phyloP scores from a whole-genome alignment of 2,329 filamentous ascomycete genomes.

The Pseudonectria foliicola region DNA sequence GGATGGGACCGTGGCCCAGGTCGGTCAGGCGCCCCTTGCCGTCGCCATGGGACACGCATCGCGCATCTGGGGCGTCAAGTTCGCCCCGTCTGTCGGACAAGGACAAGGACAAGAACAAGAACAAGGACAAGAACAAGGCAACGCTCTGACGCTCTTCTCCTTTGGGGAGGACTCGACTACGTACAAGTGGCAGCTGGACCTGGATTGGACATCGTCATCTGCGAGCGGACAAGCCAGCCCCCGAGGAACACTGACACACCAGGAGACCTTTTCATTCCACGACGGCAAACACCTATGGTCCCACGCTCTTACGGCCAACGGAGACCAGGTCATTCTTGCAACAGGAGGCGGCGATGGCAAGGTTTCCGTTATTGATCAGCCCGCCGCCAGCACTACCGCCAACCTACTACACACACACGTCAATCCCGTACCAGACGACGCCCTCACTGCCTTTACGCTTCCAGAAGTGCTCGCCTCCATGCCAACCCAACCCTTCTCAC shows the following conservation, averaged over 20 bases:
- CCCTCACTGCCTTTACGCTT: conserved; percentile 23
- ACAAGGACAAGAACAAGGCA: conserved; percentile 10
- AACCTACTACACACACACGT: neutral
- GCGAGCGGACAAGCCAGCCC: neutral
- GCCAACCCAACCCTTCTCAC: conserved; percentile 2
- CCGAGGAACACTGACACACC: conserved; percentile 38
- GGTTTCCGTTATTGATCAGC: conserved; percentile 40
- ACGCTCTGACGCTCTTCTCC: conserved; percentile 54
- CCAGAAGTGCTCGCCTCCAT: conserved; percentile 24
- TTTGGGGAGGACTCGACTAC: conserved; percentile 79
- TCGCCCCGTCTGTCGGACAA: conserved; percentile 36
- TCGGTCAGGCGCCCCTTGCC: conserved; percentile 44
- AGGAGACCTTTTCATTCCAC: conserved; percentile 57
- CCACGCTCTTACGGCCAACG: conserved; percentile 36
- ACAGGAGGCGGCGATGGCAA: conserved; percentile 84
- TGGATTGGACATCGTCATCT: conserved; percentile 19
- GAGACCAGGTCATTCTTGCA: conserved; percentile 40
- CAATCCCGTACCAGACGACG: conserved; percentile 5
- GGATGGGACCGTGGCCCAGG: conserved; percentile 15
- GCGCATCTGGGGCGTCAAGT: conserved; percentile 81
- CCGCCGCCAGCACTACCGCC: neutral
- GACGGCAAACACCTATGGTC: conserved; percentile 91
- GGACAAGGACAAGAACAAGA: too few relatives aligned
- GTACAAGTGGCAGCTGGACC: conserved; percentile 59
- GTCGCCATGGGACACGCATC: conserved; percentile 80